Evolutionary conservation across 2,329 filamentous ascomycete genomes (phyloP), one percentile per base, ranked within the genome.

Genomic region (Arachnopeziza araneosa): DNA sequence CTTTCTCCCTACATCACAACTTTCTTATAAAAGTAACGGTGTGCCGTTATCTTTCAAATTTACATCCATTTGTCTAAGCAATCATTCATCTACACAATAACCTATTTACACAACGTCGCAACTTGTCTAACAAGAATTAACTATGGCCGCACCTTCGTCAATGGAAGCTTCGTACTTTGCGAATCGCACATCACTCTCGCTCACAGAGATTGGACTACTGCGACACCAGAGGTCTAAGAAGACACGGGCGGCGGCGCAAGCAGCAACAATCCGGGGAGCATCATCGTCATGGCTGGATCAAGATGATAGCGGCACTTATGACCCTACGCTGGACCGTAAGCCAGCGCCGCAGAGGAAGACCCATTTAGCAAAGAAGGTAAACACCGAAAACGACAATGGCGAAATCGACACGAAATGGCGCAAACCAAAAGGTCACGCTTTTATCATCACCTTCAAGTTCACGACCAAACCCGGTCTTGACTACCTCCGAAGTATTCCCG

Each of bases 301-400:
- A 24, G 70, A 71, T 57, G 58, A 67, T 22, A 69, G 66, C 51
- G 70, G 70, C 4, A 68, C 62, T 3, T 71, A 70, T 53, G 63
- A 71, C 55, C 68, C 68, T 4, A 66, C 61, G 36, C 36, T 44
- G 36, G 17, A 44, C 10, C 36, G 36, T 2, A 44, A 44, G 17
- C 6, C 36, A 50, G 23, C 56, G 32, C 21, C 24, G n/a, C 36
- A 14, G 17, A 44, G 12, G 12, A 44, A 44, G 19, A 60, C 44
- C 5, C 50, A 9, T 1, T 26, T 3, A 50, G 57, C 48, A 36
- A 63, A 22, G 58, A 60, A 24, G 56, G 12, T 36, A 44, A 26
- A 55, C 24, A 17, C 55, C 50, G 14, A 60, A 55, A 23, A 50
- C 30, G 24, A 50, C 50, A n/a, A 57, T 9, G n/a, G n/a, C n/a